Percentiles rank a stretch among this genome's conserved stretches.
Conservation (phyloP, 2,329 filamentous ascomycete genomes). For the Ascochyta pisi region DNA sequence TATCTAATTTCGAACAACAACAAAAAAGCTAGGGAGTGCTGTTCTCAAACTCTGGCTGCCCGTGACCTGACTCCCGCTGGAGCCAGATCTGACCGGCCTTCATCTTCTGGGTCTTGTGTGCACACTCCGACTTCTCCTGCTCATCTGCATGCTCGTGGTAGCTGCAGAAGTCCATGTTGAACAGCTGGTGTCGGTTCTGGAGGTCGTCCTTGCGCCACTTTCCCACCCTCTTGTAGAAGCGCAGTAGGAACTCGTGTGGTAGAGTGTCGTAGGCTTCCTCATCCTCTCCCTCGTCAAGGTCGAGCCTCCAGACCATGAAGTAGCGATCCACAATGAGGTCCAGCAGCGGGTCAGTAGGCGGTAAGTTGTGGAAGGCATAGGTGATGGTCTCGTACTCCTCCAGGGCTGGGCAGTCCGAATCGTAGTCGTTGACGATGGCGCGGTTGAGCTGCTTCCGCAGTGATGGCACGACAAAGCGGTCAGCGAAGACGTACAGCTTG, state of each 20-base stretch:
- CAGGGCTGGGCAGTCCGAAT: constrained; percentile 10
- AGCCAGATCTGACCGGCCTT: constrained; percentile 7
- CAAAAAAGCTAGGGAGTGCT: neutral
- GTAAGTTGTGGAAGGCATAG: constrained; percentile 21
- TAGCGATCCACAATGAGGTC: constrained; percentile 19
- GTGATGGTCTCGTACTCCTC: constrained; percentile 14
- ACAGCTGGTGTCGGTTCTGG: constrained; percentile 8
- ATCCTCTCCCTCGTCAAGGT: constrained; percentile 13
- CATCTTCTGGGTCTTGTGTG: constrained; percentile 10
- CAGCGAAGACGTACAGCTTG: constrained; percentile 19
- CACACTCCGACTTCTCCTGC: constrained; percentile 4
- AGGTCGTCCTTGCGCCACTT: constrained; percentile 11
- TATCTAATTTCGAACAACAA: neutral
- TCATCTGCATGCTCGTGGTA: constrained; percentile 12
- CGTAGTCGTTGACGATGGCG: constrained; percentile 13
- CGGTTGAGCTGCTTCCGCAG: constrained; percentile 9
- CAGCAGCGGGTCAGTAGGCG: constrained; percentile 13
- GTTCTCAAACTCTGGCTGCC: neutral
- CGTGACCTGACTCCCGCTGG: neutral
- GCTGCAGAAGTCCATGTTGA: constrained; percentile 17
- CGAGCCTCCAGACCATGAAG: constrained; percentile 16
- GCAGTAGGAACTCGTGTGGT: constrained; percentile 9
- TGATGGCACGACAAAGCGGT: constrained; percentile 14
- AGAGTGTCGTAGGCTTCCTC: constrained; percentile 8
- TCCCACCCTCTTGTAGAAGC: constrained; percentile 14